phyloP scores from a whole-genome alignment of 202 grass and related monocot species.

The Hordeum pubiflorum region DNA sequence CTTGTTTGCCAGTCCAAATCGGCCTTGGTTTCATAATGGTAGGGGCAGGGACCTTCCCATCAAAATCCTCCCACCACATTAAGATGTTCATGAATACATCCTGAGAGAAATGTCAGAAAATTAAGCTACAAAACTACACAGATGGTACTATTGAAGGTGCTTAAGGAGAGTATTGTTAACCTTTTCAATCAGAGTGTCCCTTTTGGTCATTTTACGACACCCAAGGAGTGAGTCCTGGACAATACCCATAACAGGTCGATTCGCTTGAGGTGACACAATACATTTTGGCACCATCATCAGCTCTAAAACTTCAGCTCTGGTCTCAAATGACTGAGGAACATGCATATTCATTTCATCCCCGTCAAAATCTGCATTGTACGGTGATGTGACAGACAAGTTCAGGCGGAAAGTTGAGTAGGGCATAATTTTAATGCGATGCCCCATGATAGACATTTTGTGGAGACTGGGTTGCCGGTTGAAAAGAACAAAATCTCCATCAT shows the following conservation, averaged over 20 bases:
- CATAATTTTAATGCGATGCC: slow-evolving; percentile 96
- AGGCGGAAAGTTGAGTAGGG: slow-evolving; percentile 91
- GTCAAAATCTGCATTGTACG: slow-evolving; percentile 98
- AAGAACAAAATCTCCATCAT: slow-evolving; percentile 92
- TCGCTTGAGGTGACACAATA: slow-evolving; percentile 86
- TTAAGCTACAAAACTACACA: slow-evolving; percentile 3
- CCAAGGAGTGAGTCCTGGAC: slow-evolving; percentile 87
- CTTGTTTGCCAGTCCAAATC: no score
- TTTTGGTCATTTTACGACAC: slow-evolving; percentile 94
- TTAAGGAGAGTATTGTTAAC: slow-evolving; percentile 1
- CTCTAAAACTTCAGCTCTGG: slow-evolving; percentile 86
- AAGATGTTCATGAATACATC: not conserved
- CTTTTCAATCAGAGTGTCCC: slow-evolving; percentile 95
- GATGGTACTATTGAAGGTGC: not conserved
- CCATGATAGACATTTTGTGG: slow-evolving; percentile 99
- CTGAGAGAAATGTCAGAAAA: slow-evolving; percentile 27
- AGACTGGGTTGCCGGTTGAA: slow-evolving; percentile 95
- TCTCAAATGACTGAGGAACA: slow-evolving; percentile 95
- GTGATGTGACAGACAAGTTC: slow-evolving; percentile 90
- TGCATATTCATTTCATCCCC: slow-evolving; percentile 99
- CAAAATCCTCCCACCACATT: no score
- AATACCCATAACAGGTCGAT: slow-evolving; percentile 95
- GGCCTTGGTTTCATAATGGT: no score
- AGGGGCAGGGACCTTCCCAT: no score
- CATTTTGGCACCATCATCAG: slow-evolving; percentile 99